phyloP scores from a whole-genome alignment of 2,329 filamentous ascomycete genomes.

The Tolypocladium pustulatum region DNA sequence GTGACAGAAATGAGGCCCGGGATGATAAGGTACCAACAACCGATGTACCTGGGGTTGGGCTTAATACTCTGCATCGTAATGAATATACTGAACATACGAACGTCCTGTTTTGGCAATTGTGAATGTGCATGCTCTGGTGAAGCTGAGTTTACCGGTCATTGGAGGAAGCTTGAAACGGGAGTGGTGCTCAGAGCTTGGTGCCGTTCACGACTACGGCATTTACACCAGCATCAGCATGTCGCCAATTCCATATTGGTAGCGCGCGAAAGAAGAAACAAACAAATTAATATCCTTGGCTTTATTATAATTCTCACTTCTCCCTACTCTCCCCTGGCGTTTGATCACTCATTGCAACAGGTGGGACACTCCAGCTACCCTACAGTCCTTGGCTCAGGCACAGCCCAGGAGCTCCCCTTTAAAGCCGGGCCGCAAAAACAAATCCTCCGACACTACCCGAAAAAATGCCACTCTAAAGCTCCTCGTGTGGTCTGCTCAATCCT shows the following conservation, averaged over 20 bases:
- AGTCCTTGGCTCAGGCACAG: background rate
- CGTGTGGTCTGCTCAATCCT: background rate
- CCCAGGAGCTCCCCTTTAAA: background rate
- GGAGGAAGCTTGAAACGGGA: too few relatives aligned
- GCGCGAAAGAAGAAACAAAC: too few relatives aligned
- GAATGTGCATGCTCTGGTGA: too few relatives aligned
- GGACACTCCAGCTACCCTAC: background rate
- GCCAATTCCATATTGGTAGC: too few relatives aligned
- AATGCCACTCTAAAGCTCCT: background rate
- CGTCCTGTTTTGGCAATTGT: background rate
- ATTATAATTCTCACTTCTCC: too few relatives aligned
- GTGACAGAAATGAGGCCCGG: background rate
- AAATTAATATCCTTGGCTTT: too few relatives aligned
- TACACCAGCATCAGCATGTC: too few relatives aligned
- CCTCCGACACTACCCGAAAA: background rate
- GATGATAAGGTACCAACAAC: conserved; percentile 3
- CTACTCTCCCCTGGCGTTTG: too few relatives aligned
- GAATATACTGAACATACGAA: background rate
- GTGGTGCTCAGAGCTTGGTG: too few relatives aligned
- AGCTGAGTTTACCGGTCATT: too few relatives aligned
- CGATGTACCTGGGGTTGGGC: background rate
- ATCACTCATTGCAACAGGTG: too few relatives aligned
- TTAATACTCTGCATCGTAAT: background rate
- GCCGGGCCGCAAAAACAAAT: background rate
- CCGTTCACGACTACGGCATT: too few relatives aligned